These are phyloP conservation scores for Albophoma yamanashiensis DNA, from an alignment of 2,329 filamentous ascomycete genomes.

Conservation along the genomic window DNA sequence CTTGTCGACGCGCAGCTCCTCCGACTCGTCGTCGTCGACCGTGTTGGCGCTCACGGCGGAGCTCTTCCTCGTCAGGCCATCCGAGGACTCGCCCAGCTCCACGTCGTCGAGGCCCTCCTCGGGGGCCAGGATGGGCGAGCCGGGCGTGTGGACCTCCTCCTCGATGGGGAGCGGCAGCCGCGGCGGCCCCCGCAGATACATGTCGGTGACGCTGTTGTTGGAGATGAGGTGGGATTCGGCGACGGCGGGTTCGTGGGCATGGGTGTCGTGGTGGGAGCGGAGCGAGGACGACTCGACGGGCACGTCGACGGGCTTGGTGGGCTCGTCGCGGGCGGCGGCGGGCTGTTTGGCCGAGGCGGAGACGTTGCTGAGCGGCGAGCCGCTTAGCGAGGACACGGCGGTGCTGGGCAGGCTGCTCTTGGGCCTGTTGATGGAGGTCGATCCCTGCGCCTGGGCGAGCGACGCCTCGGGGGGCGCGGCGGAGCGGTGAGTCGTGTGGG, in stretches of 20 bases:
- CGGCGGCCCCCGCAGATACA: slow-evolving; percentile 64
- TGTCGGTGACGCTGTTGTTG: slow-evolving; percentile 50
- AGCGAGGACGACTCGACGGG: slow-evolving; percentile 29
- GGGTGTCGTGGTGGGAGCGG: slow-evolving; percentile 24
- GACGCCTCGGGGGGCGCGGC: slow-evolving; percentile 52
- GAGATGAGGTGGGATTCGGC: slow-evolving; percentile 33
- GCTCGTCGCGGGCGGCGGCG: slow-evolving; percentile 18
- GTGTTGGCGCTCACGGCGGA: slow-evolving; percentile 52
- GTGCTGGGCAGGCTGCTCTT: slow-evolving; percentile 37
- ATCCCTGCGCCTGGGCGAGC: slow-evolving; percentile 48
- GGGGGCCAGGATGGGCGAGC: slow-evolving; percentile 76
- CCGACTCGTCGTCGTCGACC: slow-evolving; percentile 66
- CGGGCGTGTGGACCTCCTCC: slow-evolving; percentile 79
- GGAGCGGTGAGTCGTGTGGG: slow-evolving; percentile 43
- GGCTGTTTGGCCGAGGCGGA: slow-evolving; percentile 15
- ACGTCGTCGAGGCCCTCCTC: slow-evolving; percentile 45
- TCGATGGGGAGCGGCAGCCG: slow-evolving; percentile 88
- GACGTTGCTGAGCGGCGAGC: slow-evolving; percentile 30
- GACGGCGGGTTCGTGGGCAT: slow-evolving; percentile 19
- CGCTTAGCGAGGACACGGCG: slow-evolving; percentile 37
- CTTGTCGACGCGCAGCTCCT: slow-evolving; percentile 67
- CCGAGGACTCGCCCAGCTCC: slow-evolving; percentile 38
- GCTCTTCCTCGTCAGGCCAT: slow-evolving; percentile 39
- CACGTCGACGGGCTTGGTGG: slow-evolving; percentile 50
- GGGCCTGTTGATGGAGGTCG: slow-evolving; percentile 35